These are phyloP conservation scores for Suillus clintonianus DNA, from an alignment of 768 basidiomycete genomes.

Conservation along the genomic window DNA sequence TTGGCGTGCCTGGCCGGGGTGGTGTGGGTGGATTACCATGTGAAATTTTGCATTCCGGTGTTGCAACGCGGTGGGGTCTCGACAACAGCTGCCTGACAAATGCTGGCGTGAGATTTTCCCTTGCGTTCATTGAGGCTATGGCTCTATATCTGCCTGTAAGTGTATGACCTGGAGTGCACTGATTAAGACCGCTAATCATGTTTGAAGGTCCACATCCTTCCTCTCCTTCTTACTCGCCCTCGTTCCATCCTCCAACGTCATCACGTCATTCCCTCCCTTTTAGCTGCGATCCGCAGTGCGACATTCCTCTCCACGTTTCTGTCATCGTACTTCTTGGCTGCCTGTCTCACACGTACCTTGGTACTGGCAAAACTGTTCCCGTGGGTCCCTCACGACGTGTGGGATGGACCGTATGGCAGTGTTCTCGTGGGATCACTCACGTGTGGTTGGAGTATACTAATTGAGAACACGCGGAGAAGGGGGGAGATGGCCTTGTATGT, in stretches of 20 bases:
- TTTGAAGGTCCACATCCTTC: constrained; percentile 67
- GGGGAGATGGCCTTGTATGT: constrained; percentile 84
- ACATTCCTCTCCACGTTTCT: constrained; percentile 74
- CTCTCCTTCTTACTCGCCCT: constrained; percentile 62
- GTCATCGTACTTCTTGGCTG: constrained; percentile 66
- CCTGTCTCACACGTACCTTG: constrained; percentile 71
- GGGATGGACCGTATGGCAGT: constrained; percentile 77
- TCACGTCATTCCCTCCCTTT: constrained; percentile 40
- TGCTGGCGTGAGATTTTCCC: constrained; percentile 49
- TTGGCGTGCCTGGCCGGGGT: constrained; percentile 53
- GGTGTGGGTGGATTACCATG: constrained; percentile 76
- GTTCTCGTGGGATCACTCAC: constrained; percentile 64
- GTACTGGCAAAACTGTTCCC: constrained; percentile 65
- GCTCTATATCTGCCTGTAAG: constrained; percentile 73
- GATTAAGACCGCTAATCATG: not conserved
- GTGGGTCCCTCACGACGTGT: constrained; percentile 70
- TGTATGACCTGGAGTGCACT: constrained; percentile 7
- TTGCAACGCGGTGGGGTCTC: constrained; percentile 48
- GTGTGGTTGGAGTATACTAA: constrained; percentile 78
- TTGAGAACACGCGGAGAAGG: constrained; percentile 69
- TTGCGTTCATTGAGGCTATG: constrained; percentile 64
- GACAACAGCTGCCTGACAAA: constrained; percentile 64
- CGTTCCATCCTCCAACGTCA: constrained; percentile 47
- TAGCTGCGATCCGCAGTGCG: constrained; percentile 64
- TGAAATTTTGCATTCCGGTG: constrained; percentile 67